Evolutionary conservation across 2,329 filamentous ascomycete species (phyloP).

Genomic region (Botryotinia convoluta): DNA sequence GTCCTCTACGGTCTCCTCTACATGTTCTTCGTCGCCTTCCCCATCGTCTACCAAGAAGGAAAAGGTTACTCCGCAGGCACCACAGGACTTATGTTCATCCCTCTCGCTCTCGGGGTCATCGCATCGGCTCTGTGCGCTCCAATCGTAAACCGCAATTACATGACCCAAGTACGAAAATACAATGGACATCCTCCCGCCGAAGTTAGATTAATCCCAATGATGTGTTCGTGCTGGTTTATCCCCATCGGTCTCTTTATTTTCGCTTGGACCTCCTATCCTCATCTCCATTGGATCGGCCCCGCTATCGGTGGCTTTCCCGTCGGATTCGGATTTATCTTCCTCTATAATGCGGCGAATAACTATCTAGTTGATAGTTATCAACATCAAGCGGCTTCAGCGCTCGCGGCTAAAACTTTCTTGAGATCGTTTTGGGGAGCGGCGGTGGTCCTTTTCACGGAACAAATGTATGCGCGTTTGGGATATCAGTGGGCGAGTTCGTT

Average conservation of each 20-base stretch:
- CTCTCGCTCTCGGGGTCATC: constrained; percentile 73
- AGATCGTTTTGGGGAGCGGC: constrained; percentile 77
- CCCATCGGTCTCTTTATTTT: constrained; percentile 66
- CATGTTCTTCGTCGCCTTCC: constrained; percentile 52
- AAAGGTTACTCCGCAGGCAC: constrained; percentile 74
- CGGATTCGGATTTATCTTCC: constrained; percentile 64
- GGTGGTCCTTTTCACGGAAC: constrained; percentile 74
- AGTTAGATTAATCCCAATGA: constrained; percentile 77
- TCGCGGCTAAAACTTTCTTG: constrained; percentile 79
- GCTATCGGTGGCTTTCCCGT: constrained; percentile 56
- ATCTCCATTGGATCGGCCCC: constrained; percentile 56
- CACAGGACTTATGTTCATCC: constrained; percentile 86
- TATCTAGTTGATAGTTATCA: constrained; percentile 63
- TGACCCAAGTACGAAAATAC: constrained; percentile 57
- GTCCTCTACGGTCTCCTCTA: constrained; percentile 62
- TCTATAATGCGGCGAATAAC: constrained; percentile 60
- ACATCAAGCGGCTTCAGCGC: constrained; percentile 74
- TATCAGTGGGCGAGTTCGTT: constrained; percentile 74
- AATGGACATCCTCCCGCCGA: constrained; percentile 75
- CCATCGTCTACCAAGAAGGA: constrained; percentile 67
- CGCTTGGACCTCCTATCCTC: constrained; percentile 61
- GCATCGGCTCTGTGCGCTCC: constrained; percentile 65
- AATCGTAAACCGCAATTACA: constrained; percentile 77
- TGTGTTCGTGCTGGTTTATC: constrained; percentile 71
- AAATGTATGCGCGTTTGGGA: constrained; percentile 73